Percentiles rank a stretch among this genome's conserved stretches.
Evolutionary conservation across 371 early-diverging fungal genomes (phyloP).

Genomic region (Mucor saturninus): DNA sequence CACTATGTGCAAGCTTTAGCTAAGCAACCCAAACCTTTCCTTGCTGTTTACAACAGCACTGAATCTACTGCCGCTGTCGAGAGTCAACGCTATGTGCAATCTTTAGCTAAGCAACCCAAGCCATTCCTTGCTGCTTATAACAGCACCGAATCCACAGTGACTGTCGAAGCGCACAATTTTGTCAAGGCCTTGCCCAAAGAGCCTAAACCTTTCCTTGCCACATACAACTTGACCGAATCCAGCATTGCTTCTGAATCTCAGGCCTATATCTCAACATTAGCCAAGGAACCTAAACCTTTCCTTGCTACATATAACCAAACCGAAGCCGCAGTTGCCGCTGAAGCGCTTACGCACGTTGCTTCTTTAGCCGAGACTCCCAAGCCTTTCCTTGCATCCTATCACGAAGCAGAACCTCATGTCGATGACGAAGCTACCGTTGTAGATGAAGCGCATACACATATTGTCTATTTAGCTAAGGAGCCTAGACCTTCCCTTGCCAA

Average conservation of each 20-base stretch:
- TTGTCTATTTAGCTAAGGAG: background rate
- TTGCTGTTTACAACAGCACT: conserved; percentile 18
- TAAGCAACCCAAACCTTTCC: conserved; percentile 4
- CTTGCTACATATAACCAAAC: conserved; percentile 16
- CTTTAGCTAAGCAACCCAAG: background rate
- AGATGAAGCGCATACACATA: background rate
- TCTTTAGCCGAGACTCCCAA: background rate
- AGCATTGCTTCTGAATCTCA: background rate
- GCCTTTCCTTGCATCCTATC: conserved; percentile 17
- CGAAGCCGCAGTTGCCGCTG: background rate
- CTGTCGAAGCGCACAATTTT: background rate
- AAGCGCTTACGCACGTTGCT: background rate
- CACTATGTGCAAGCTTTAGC: conserved; percentile 2
- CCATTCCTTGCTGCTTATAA: background rate
- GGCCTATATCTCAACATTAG: background rate
- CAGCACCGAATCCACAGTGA: background rate
- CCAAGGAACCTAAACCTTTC: conserved; percentile 6
- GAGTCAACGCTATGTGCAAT: background rate
- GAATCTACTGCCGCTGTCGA: background rate
- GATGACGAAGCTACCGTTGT: background rate
- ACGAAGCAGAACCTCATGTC: conserved; percentile 9
- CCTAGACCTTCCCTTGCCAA: conserved; percentile 17
- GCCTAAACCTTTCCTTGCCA: conserved; percentile 12
- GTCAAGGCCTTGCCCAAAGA: background rate
- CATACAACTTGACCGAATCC: conserved; percentile 7